Conservation (phyloP, 345 rosid genomes). For the Arabidopsis thaliana region TAIR10.1 NC_003070.9:22247501-22248000, state of each 20-base stretch:
- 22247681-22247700: slow-evolving; percentile 77
- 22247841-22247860: slow-evolving; percentile 87
- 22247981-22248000: slow-evolving; percentile 86
- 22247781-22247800: slow-evolving; percentile 73
- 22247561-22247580: neutral
- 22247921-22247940: slow-evolving; percentile 58
- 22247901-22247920: slow-evolving; percentile 63
- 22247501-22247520: neutral
- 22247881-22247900: slow-evolving; percentile 68
- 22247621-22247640: slow-evolving; percentile 80
- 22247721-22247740: slow-evolving; percentile 82
- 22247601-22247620: slow-evolving; percentile 48
- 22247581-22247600: neutral
- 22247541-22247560: neutral
- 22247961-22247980: slow-evolving; percentile 62
- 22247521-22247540: neutral
- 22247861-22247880: slow-evolving; percentile 82
- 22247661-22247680: slow-evolving; percentile 80
- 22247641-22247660: slow-evolving; percentile 94
- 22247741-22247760: slow-evolving; percentile 84
- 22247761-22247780: slow-evolving; percentile 50
- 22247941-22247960: slow-evolving; percentile 65
- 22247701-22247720: slow-evolving; percentile 82
- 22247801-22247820: slow-evolving; percentile 92
- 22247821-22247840: slow-evolving; percentile 82